Base-by-base conservation (phyloP, 2,329 filamentous ascomycete species). In the Stemphylium lycopersici region DNA sequence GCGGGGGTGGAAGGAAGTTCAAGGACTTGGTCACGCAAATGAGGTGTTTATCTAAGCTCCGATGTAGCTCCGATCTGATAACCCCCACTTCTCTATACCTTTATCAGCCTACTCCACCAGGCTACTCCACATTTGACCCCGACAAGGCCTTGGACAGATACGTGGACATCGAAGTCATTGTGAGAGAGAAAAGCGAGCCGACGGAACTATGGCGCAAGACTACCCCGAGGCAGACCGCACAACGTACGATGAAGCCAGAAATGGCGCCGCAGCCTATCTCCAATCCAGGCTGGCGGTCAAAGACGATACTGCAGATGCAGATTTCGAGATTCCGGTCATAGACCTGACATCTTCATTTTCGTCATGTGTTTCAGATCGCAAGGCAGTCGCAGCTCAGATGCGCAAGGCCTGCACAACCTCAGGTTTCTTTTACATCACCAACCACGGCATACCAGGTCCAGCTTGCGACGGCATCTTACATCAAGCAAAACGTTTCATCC, bases 401-500 rank as follows among this genome's bases (percentile, higher is more conserved):
- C 71, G 66, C 6, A 57, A 67, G 18, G 75, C 76, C 1, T 78
- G 77, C 52, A 72, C 66, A 6, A 73, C 62, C n/a, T 73, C 70
- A 4, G 76, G 76, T 6, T 78, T 79, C 61, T 78, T 78, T 59
- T 76, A 77, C 58, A 72, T 79, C 39, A 74, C 68, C 10, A 71
- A 72, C 13, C 77, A 79, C 46, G 65, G 69, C 8, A 60, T 78
- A 5, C 52, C 75, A 2, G 45, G 61, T 6, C 15, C 55, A 2
- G 66, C 67, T 2, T 63, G 71, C 32, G 44, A 65, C 12, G 64
- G 50, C 1, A 71, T 78, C n/a, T 48, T 79, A 15, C 53, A 62
- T 1, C 71, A 77, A 48, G 75, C 77, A 0, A 56, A 73, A 40
- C 72, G 72, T 15, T 78, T 78, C 48, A 67, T 75, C 52, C 70